Base-by-base conservation (phyloP, 371 early-diverging fungal species). In the Rhizomucor miehei region DNA sequence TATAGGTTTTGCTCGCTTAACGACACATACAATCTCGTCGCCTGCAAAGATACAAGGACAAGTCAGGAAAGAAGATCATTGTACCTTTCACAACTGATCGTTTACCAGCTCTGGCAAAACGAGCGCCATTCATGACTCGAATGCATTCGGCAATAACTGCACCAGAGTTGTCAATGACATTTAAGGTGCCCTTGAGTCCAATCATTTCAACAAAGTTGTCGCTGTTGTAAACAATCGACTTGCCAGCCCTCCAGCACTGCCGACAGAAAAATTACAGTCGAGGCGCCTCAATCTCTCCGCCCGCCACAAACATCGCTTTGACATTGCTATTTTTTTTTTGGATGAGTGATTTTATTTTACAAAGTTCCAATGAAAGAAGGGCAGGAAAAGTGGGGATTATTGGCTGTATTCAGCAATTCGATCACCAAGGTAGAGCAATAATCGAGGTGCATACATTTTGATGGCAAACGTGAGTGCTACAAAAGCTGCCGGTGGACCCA, bases 101-200 rank as follows among this genome's bases (percentile, higher is more conserved):
- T 29, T 44, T 72, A 83, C 86, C 87, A 44, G 88, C 79, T 62
- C 82, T 74, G 23, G 90, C 93, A 60, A 86, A 86, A 64, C 84
- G 81, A 51, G 88, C 90, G 57, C 89, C 91, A 53, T 88, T 90
- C 73, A 95, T 77, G 17, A 94, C 95, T 59, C 92, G 88, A 72
- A 98, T 94, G 77, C 98, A 97, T 78, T 96, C 95, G 20, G 90
- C 97, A 54, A 96, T 68, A 41, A 92, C 75, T 17, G 96, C 97
- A 20, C 95, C 95, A 20, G 95, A 93, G 79, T 97, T 97, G 83
- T 97, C 97, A 68, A 95, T 94, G 51, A 97, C 97, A 65, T 89
- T 88, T 57, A 91, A 68, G 56, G 86, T 79, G 41, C 87, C 85
- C 63, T 92, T 91, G 48, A 91, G 78, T 69, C 89, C 89, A 67